Evolutionary conservation across 176 grass and related monocot species (phyloP).

Genomic region (Bothriochloa decipiens): DNA sequence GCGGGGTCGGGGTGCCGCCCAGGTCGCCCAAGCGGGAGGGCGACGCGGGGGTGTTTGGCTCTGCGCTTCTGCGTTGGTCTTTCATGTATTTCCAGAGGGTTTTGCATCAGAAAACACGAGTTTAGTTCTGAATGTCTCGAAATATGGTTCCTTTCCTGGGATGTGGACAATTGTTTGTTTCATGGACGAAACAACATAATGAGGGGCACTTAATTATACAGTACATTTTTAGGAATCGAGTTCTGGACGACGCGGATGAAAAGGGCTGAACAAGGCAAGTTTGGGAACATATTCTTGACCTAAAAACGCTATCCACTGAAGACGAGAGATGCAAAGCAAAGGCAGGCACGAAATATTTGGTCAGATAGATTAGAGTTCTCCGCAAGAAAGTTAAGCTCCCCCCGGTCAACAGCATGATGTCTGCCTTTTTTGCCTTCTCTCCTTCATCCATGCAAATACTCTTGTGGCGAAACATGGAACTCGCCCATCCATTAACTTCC

Average conservation of each 20-base stretch:
- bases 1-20: too few relatives aligned
- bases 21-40: too few relatives aligned
- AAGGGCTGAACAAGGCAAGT: slow-evolving; percentile 11
- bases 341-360: slow-evolving; percentile 18
- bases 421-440: background rate
- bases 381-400: slow-evolving; percentile 31
- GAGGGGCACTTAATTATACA: background rate
- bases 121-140: background rate
- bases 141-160: background rate
- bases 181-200: background rate
- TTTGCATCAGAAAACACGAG: too few relatives aligned
- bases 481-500: background rate
- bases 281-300: slow-evolving; percentile 35
- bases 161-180: background rate
- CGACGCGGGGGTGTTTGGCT: too few relatives aligned
- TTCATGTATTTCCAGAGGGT: too few relatives aligned
- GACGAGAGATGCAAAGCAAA: slow-evolving; percentile 51
- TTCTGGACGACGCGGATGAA: background rate
- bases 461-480: slow-evolving; percentile 9
- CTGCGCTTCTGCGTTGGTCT: too few relatives aligned
- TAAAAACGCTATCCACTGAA: slow-evolving; percentile 36
- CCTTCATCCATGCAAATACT: background rate
- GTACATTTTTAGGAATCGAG: background rate
- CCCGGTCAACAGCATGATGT: slow-evolving; percentile 43
- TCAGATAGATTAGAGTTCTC: slow-evolving; percentile 45